Conservation (phyloP, 371 early-diverging fungal genomes). For the Chytridium lagenaria region DNA sequence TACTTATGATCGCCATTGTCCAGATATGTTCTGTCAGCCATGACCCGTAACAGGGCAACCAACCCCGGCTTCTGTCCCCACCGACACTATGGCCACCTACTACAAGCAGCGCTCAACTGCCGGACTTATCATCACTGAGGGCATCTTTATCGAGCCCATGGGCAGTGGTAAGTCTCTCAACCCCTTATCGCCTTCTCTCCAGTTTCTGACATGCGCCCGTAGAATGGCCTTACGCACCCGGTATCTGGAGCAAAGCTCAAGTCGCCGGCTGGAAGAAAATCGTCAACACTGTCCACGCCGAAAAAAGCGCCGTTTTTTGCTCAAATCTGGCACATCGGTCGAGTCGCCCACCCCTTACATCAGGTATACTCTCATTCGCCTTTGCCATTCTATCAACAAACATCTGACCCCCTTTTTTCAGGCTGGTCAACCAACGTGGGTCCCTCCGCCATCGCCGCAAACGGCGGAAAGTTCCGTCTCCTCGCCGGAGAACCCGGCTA, state of each 20-base stretch:
- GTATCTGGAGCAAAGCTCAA: slow-evolving; percentile 51
- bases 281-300: slow-evolving; percentile 62
- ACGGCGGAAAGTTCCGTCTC: slow-evolving; percentile 33
- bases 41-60: slow-evolving; percentile 58
- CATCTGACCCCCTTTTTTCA: slow-evolving; percentile 4
- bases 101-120: slow-evolving; percentile 64
- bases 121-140: slow-evolving; percentile 65
- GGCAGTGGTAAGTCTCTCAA: slow-evolving; percentile 33
- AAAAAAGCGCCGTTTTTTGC: slow-evolving; percentile 61
- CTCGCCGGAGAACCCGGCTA: slow-evolving; percentile 33
- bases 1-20: too few species aligned
- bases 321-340: slow-evolving; percentile 64
- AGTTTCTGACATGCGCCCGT: neutral
- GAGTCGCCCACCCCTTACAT: slow-evolving; percentile 26
- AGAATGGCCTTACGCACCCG: slow-evolving; percentile 14
- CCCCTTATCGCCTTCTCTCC: neutral
- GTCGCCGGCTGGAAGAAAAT: slow-evolving; percentile 62
- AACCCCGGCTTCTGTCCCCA: slow-evolving; percentile 45
- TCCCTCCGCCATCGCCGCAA: slow-evolving; percentile 46
- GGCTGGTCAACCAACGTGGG: slow-evolving; percentile 38
- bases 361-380: neutral
- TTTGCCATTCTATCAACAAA: too few species aligned
- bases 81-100: slow-evolving; percentile 50
- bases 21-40: slow-evolving; percentile 57
- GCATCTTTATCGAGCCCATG: slow-evolving; percentile 51